Evolutionary conservation across 179 eudicot genomes (phyloP).

Genomic region (Beta corolliflora): DNA sequence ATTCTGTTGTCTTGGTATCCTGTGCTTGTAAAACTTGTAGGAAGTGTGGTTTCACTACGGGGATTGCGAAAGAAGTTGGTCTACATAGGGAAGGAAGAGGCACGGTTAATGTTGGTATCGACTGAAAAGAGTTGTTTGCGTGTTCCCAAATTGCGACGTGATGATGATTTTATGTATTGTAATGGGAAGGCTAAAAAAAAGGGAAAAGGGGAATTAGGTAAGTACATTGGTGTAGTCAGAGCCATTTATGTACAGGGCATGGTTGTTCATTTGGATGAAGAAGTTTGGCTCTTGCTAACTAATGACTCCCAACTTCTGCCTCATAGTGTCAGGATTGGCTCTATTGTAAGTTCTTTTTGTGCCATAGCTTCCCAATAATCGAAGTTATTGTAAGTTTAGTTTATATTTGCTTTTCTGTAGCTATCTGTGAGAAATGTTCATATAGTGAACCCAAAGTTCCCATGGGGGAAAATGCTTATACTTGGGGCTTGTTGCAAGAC

Average conservation of each 20-base stretch:
- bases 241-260: conserved; percentile 69
- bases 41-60: conserved; percentile 41
- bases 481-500: conserved; percentile 89
- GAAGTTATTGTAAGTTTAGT: not conserved
- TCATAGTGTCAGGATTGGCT: conserved; percentile 75
- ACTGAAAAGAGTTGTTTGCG: conserved; percentile 39
- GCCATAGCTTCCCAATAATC: not conserved
- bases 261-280: conserved; percentile 79
- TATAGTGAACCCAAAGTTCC: conserved; percentile 66
- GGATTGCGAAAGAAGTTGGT: conserved; percentile 79
- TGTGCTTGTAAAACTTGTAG: conserved; percentile 50
- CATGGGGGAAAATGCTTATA: conserved; percentile 67
- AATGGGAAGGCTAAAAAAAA: conserved; percentile 24
- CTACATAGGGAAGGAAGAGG: conserved; percentile 54
- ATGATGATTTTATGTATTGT: conserved; percentile 12
- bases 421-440: conserved; percentile 69
- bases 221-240: conserved; percentile 72
- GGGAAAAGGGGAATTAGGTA: conserved; percentile 59
- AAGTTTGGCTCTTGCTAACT: conserved; percentile 72
- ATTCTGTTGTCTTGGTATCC: conserved; percentile 61
- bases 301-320: conserved; percentile 51
- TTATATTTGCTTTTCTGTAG: conserved; percentile 38
- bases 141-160: conserved; percentile 16
- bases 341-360: conserved; percentile 62
- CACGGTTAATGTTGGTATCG: conserved; percentile 62